Evolutionary conservation across 2,329 filamentous ascomycete species (phyloP), one percentile per base, ranked within the genome.

Genomic region (Tolypocladium endophyticum): DNA sequence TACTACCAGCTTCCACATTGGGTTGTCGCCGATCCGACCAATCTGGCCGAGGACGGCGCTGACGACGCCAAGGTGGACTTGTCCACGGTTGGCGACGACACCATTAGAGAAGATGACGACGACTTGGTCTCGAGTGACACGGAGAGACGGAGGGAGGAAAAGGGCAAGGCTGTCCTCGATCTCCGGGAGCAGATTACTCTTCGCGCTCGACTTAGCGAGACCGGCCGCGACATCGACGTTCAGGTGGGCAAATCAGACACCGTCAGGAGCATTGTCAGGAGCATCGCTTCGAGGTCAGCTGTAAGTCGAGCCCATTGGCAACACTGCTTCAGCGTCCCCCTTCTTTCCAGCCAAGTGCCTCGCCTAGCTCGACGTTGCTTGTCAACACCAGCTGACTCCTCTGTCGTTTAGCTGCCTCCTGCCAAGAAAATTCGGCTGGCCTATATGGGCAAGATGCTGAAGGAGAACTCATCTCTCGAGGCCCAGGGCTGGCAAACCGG

Each of bases 371-470:
- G 47, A 11, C 28, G 1, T 18, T 18, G 16, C 18, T n/a, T 33
- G 7, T 14, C 50, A 35, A 35, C 20, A 18, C 18, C 6, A 12
- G 16, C 39, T 59, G 12, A 59, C 54, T 2, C 41, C 14, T 4
- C 16, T 47, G 35, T 18, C 30, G 23, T 23, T 23, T 65, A 88
- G 87, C 76, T 92, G 38, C 72, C 80, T 2, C 70, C 77, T 9
- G 77, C 76, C 53, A 84, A 83, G 62, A 82, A 79, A 55, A 77
- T 96, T 57, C 84, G 85, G 58, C 82, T 96, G 61, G 87, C 85
- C 25, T 95, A 96, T 71, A 81, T 94, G 73, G 92, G 92, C 65
- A 90, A 86, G 70, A 83, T 92, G 57, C 80, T 96, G 54, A 85
- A 86, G 64, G 89, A 93, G 64, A 79, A 80, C 58, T 71, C 82